Conservation (phyloP, 495 filamentous ascomycete species). For the Penicillium samsonianum region DNA sequence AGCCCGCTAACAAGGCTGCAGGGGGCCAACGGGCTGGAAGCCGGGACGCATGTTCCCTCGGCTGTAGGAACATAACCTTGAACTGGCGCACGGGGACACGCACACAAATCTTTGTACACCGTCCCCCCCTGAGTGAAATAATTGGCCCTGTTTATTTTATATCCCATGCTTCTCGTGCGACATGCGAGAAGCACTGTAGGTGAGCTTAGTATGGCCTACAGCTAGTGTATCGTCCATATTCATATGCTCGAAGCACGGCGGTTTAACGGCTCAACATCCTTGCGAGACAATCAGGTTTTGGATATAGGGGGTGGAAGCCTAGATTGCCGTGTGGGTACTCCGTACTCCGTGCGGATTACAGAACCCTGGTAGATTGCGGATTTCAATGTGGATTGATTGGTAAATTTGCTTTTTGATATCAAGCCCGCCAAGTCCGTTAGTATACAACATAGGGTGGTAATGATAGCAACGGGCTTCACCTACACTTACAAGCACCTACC, state of each 20-base stretch:
- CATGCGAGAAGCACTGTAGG: not conserved
- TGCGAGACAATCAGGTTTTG: not conserved
- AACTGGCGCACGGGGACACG: constrained; percentile 7
- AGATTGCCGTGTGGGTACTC: constrained; percentile 1
- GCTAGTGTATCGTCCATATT: not conserved
- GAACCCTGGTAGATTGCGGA: not conserved
- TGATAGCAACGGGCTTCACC: constrained; percentile 2
- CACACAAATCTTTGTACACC: constrained; percentile 6
- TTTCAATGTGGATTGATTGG: not conserved
- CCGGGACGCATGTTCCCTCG: constrained; percentile 14
- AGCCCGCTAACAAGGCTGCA: constrained; percentile 8
- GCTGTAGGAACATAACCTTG: constrained; percentile 25
- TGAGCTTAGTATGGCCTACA: not conserved
- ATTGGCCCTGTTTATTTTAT: constrained; percentile 1
- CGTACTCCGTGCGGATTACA: not conserved
- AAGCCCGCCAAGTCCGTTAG: not conserved
- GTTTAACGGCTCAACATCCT: not conserved
- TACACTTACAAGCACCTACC: not conserved
- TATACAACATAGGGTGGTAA: not conserved
- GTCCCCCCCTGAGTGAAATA: not conserved
- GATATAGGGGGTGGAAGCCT: not conserved
- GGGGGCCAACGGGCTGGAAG: constrained; percentile 18
- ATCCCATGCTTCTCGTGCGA: constrained; percentile 3
- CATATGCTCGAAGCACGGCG: not conserved
- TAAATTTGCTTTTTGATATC: constrained; percentile 1